These are phyloP conservation scores for Austroboletus sp. DNA, from an alignment of 1,284 basidiomycete species.

Conservation along the genomic window DNA sequence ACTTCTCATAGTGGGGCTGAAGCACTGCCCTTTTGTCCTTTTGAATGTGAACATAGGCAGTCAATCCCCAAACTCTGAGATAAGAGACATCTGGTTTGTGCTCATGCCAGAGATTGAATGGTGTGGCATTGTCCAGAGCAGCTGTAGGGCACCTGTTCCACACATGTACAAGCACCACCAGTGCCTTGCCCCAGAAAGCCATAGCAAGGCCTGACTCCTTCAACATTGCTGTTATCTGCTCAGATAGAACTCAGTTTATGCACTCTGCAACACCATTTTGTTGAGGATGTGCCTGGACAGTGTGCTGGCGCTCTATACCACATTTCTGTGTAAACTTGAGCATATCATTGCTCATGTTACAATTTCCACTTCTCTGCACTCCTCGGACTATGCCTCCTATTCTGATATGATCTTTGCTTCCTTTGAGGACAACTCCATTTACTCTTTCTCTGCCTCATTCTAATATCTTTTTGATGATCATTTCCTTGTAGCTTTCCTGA, in stretches of 20 bases:
- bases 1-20: too few species aligned
- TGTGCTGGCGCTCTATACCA: background rate
- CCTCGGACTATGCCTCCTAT: too few species aligned
- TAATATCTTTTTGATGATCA: too few species aligned
- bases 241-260: background rate
- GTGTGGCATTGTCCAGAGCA: conserved; percentile 6
- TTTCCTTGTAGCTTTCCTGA: too few species aligned
- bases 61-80: too few species aligned
- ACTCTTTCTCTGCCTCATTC: too few species aligned
- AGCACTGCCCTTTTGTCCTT: too few species aligned
- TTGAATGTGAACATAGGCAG: too few species aligned
- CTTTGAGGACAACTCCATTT: too few species aligned
- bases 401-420: too few species aligned
- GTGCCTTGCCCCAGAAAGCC: background rate
- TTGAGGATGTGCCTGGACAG: background rate
- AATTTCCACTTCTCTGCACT: too few species aligned
- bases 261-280: background rate
- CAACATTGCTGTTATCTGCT: background rate
- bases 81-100: conserved; percentile 25
- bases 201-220: background rate
- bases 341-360: background rate
- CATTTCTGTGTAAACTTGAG: background rate
- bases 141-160: background rate
- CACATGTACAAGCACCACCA: background rate
- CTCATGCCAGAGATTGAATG: conserved; percentile 17